Conservation (phyloP, 1,139 yeast genomes). For the Candida glucosophila region DNA sequence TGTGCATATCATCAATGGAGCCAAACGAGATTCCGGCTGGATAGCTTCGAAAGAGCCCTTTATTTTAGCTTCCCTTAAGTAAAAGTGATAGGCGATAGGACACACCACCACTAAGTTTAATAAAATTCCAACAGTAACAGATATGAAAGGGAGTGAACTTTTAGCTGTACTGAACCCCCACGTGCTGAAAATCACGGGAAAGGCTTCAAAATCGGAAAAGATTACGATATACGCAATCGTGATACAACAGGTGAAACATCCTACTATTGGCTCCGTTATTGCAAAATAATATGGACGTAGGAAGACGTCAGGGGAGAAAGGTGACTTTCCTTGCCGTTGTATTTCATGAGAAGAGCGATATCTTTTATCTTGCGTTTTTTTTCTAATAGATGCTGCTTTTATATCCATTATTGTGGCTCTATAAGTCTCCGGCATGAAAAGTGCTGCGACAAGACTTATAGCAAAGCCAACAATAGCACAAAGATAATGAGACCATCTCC, state of each 20-base stretch:
- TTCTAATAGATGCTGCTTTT: constrained; percentile 4
- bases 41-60: constrained; percentile 1
- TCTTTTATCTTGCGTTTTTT: constrained; percentile 2
- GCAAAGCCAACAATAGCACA: constrained; percentile 3
- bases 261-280: constrained; percentile 4
- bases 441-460: not conserved
- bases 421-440: constrained; percentile 4
- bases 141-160: constrained; percentile 4
- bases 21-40: constrained; percentile 4
- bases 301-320: constrained; percentile 2
- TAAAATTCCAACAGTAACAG: constrained; percentile 3
- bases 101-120: constrained; percentile 1
- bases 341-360: constrained; percentile 4
- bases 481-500: constrained; percentile 5
- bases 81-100: constrained; percentile 2
- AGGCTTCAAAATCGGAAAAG: constrained; percentile 4
- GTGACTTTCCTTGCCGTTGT: constrained; percentile 4
- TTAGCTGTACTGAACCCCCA: constrained; percentile 3
- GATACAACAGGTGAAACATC: constrained; percentile 3
- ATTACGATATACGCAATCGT: constrained; percentile 4
- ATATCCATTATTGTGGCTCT: constrained; percentile 4
- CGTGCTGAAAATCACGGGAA: constrained; percentile 1
- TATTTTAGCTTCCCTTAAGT: constrained; percentile 1
- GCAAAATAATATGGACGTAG: constrained; percentile 4
- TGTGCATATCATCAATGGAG: constrained; percentile 4